Conservation (phyloP, 257 asterid genomes). For the Solanum dulcamara region DNA sequence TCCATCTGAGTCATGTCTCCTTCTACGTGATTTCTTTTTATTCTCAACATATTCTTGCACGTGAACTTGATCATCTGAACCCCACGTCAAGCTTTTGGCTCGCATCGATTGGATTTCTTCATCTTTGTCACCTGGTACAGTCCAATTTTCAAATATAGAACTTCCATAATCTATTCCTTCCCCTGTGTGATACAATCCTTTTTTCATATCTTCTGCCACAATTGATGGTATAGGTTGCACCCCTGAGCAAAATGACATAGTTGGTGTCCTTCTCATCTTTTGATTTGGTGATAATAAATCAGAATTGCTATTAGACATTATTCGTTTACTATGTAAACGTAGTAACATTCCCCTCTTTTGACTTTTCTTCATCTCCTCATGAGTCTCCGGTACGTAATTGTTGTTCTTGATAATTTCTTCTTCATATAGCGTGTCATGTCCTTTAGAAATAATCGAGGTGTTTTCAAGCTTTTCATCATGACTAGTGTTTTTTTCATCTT, state of each 20-base stretch:
- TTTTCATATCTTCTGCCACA: slow-evolving; percentile 32
- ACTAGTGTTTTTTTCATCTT: neutral
- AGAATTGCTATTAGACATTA: neutral
- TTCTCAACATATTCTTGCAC: neutral
- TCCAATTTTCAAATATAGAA: slow-evolving; percentile 64
- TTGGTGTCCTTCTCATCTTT: slow-evolving; percentile 11
- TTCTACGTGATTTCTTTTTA: neutral
- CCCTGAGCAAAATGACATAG: slow-evolving; percentile 21
- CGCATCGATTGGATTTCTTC: slow-evolving; percentile 1
- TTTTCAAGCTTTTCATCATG: neutral
- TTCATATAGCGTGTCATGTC: neutral
- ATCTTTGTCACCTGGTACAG: slow-evolving; percentile 12
- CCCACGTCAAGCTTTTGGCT: slow-evolving; percentile 8
- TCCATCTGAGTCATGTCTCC: slow-evolving; percentile 12
- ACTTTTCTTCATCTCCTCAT: neutral
- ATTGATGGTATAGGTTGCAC: slow-evolving; percentile 54
- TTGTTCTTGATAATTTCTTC: neutral
- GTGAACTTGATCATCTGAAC: slow-evolving; percentile 14
- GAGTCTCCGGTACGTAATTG: neutral
- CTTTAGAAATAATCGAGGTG: neutral
- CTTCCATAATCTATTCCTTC: slow-evolving; percentile 36
- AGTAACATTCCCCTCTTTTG: neutral
- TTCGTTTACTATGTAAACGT: neutral
- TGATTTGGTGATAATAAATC: neutral
- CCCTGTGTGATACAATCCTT: slow-evolving; percentile 34